phyloP scores from a whole-genome alignment of 371 early-diverging fungal genomes.

The Mortierella sp. region DNA sequence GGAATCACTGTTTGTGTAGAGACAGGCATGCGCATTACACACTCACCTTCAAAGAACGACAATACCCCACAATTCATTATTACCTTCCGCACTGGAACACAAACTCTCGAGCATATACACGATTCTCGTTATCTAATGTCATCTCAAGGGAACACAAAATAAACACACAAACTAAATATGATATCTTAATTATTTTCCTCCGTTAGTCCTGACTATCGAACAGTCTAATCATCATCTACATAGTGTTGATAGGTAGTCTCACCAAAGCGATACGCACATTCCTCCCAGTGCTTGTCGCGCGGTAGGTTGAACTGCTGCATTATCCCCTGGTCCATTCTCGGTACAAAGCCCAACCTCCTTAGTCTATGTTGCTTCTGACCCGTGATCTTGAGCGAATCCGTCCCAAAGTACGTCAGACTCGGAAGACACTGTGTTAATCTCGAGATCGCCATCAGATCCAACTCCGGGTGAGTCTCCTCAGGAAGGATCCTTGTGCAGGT shows the following conservation, averaged over 20 bases:
- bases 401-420: slow-evolving; percentile 6
- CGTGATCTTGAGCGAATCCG: slow-evolving; percentile 6
- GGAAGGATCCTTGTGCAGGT: neutral
- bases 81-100: neutral
- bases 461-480: neutral
- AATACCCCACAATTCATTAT: no score
- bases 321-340: neutral
- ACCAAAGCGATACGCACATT: slow-evolving; percentile 11
- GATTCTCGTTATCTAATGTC: no score
- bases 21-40: neutral
- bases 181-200: no score
- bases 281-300: neutral
- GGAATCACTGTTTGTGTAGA: slow-evolving; percentile 35
- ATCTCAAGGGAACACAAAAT: no score
- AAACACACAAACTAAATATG: no score
- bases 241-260: slow-evolving; percentile 4
- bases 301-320: neutral
- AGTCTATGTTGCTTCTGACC: neutral
- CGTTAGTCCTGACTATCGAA: no score
- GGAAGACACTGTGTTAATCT: neutral
- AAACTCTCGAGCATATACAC: neutral
- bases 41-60: no score
- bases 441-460: neutral
- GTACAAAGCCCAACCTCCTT: neutral
- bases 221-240: neutral